A percentile compares a stretch with the other conserved stretches of the same genome.
These are phyloP conservation scores for Stylosanthes scabra DNA, from an alignment of 331 rosid genomes.

Conservation along the genomic window DNA sequence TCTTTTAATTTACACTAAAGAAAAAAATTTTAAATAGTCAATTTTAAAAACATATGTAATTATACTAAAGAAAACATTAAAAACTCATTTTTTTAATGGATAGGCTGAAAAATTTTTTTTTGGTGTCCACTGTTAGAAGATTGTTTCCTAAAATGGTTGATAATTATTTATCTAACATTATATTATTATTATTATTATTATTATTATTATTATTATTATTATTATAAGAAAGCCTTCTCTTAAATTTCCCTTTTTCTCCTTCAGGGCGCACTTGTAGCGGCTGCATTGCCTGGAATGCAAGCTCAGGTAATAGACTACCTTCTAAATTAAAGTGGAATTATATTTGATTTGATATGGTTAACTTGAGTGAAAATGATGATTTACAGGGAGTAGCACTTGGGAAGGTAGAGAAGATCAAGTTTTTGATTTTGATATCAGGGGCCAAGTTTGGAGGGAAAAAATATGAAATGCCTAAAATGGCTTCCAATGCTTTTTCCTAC, in stretches of 20 bases:
- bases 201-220: not conserved
- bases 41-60: no score
- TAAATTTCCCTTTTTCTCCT: not conserved
- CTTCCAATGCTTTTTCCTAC: constrained; percentile 53
- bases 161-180: no score
- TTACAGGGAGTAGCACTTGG: constrained; percentile 55
- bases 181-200: no score
- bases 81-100: no score
- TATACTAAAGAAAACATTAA: no score
- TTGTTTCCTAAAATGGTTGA: no score
- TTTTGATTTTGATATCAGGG: constrained; percentile 51
- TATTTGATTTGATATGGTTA: not conserved
- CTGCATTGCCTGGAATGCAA: constrained; percentile 62
- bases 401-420: constrained; percentile 52
- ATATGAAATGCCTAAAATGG: constrained; percentile 52
- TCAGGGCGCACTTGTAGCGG: constrained; percentile 54
- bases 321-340: not conserved
- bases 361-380: not conserved
- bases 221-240: not conserved
- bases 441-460: constrained; percentile 54
- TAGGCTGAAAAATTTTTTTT: no score
- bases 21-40: no score
- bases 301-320: constrained; percentile 39
- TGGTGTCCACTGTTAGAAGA: no score
- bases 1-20: no score